Conservation (phyloP, 805 yeast genomes). For the Huiozyma naganishii region DNA sequence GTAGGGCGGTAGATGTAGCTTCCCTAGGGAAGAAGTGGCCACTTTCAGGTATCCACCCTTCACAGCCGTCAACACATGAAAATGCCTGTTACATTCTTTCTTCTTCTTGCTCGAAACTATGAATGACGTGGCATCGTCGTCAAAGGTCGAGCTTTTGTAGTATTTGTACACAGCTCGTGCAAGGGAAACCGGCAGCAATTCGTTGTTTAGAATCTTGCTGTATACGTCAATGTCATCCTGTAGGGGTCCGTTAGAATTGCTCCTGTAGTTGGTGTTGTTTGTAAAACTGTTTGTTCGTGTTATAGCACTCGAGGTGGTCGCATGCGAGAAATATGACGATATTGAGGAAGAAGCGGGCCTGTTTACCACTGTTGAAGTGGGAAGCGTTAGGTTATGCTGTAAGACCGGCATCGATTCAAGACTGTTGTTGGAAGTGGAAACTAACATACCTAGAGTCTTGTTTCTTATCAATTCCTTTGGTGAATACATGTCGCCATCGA, state of each 20-base stretch:
- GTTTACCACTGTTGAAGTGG: not conserved
- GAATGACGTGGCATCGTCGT: not conserved
- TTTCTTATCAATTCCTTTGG: constrained; percentile 13
- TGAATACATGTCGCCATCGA: constrained; percentile 11
- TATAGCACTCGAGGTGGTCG: constrained; percentile 2
- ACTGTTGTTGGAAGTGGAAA: constrained; percentile 2
- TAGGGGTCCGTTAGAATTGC: not conserved
- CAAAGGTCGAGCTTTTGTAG: not conserved
- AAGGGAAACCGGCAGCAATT: constrained; percentile 1
- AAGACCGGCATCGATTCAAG: not conserved
- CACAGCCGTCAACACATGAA: constrained; percentile 13
- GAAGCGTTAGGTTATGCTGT: not conserved
- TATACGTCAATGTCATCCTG: constrained; percentile 22
- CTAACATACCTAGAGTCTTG: constrained; percentile 2
- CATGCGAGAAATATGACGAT: constrained; percentile 15
- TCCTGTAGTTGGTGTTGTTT: constrained; percentile 2
- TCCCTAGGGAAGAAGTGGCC: constrained; percentile 19
- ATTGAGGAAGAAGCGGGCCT: constrained; percentile 12
- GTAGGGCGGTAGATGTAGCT: constrained; percentile 11
- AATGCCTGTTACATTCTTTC: constrained; percentile 6
- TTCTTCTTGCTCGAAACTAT: constrained; percentile 8
- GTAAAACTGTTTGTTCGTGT: constrained; percentile 4
- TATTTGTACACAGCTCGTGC: not conserved
- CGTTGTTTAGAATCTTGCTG: constrained; percentile 11
- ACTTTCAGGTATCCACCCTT: constrained; percentile 29